Evolutionary conservation across 2,329 filamentous ascomycete genomes (phyloP), one percentile per base, ranked within the genome.

Genomic region (Corinectria fuckeliana): DNA sequence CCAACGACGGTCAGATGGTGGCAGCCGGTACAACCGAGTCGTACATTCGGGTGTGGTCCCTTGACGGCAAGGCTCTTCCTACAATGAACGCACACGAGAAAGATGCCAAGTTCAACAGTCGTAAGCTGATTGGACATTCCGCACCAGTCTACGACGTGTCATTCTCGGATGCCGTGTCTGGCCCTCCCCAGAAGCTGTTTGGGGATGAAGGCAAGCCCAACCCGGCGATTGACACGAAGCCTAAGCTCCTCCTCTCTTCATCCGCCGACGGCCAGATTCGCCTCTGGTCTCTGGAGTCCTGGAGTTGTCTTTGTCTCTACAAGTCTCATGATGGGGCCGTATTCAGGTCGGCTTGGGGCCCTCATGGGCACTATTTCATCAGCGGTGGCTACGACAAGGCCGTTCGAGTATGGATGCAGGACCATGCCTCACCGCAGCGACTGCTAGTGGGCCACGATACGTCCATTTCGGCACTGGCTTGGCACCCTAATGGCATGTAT

Each of bases 401-500:
- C 1, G 91, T 93, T 8, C 89, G 95, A 14, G 81, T 98, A 11
- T 99, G 94, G 91, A 90, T 90, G 62, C 96, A 96, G 62, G 93
- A 97, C 71, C 91, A 96, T 65, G 93, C 96, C 41, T 93, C 93
- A 21, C 91, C 93, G 10, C 87, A 95, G 63, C 89, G 95, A 41
- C 85, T 98, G 48, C 89, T 97, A 63, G 91, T 94, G 3, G 95
- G 95, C 1, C 95, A 99, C 72, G 93, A 98, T 68, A 92, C 93
- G 18, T 90, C 92, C 67, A 91, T 97, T n/a, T 96, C 96, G 50
- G 88, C 89, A 41, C 83, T 97, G n/a, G 84, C 91, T 13, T 99
- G 95, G 88, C 95, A 99, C 71, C 92, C 94, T 0, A 99, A 99
- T 73, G 92, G 92, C 16, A 87, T 91, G 5, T 99, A 98, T 69